Evolutionary conservation across 768 basidiomycete species (phyloP), one percentile per base, ranked within the genome.

Genomic region (Pisolithus marmoratus): DNA sequence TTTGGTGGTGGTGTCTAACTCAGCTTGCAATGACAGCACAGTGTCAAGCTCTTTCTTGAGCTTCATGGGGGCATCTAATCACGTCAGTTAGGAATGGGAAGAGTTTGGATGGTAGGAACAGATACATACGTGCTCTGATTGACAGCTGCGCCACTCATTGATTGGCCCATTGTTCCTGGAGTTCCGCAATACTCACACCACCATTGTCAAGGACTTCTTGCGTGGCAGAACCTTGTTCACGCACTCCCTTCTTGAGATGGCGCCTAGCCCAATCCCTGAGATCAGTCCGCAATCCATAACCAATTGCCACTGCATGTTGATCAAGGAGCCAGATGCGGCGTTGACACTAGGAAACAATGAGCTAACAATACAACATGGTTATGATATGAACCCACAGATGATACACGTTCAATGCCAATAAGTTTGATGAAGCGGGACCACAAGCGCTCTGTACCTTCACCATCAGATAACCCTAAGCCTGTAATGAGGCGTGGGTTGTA

Each of bases 401-500:
- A 73, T 0, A 57, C 52, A 2, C 70, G 51, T 0, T 68, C 58
- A 15, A 73, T 60, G 0, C 63, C 58, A 24, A 78, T 76, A 0
- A 77, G 45, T 19, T 64, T 66, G 22, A 67, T 48, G 9, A 74
- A 36, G 0, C 36, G 27, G 0, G 68, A 72, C 73, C 74, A 76
- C 1, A 72, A 23, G 8, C 34, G n/a, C 9, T 56, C 45, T 4
- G 48, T 54, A 6, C 56, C 56, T 38, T 54, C 46, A 12, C 53
- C 50, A 34, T 57, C 37, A 8, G 53, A 48, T 3, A 57, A 27
- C 4, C 56, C 50, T 14, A 54, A 31, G 2, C 56, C 50, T 6
- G 31, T 4, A 1, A n/a, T 11, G 11, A 57, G 23, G 7, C 17
- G 26, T 2, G 54, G 54, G 27, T 54, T 54, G 38, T 42, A 56